A percentile compares a stretch with the other conserved stretches of the same genome.
phyloP scores from a whole-genome alignment of 352 stramenopile species.

The Nothophytophthora sp. region DNA sequence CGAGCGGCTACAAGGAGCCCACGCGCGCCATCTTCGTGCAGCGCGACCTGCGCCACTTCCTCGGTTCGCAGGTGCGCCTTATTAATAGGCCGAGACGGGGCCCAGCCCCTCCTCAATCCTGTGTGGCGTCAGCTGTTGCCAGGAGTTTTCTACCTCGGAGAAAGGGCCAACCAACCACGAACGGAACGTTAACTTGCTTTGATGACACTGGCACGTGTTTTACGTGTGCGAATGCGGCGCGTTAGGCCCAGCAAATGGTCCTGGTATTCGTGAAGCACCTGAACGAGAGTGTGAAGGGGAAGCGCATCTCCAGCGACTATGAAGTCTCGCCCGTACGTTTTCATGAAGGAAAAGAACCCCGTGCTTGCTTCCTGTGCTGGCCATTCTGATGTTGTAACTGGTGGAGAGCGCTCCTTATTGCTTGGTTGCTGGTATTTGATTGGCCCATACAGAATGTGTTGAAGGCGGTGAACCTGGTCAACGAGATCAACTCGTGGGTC shows the following conservation, averaged over 20 bases:
- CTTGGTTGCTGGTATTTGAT: background rate
- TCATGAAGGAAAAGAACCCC: no score
- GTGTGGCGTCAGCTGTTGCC: background rate
- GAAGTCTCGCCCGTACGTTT: constrained; percentile 59
- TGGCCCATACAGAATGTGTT: constrained; percentile 58
- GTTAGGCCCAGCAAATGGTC: constrained; percentile 79
- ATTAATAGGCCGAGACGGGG: no score
- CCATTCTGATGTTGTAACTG: background rate
- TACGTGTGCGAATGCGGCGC: background rate
- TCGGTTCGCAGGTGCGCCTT: constrained; percentile 57
- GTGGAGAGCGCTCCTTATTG: background rate
- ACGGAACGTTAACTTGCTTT: no score
- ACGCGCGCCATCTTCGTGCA: constrained; percentile 81
- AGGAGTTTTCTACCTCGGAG: constrained; percentile 4
- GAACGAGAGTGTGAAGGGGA: constrained; percentile 78
- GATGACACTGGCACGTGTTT: no score
- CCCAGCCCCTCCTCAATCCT: no score
- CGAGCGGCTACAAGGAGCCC: constrained; percentile 49
- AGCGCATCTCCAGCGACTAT: constrained; percentile 59
- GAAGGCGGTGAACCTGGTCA: constrained; percentile 59
- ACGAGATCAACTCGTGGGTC: constrained; percentile 84
- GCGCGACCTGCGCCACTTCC: constrained; percentile 66
- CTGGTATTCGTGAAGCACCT: constrained; percentile 81
- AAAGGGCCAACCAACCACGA: no score
- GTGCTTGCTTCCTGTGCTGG: no score